Evolutionary conservation across 345 rosid species (phyloP), one percentile per base, ranked within the genome.

Genomic region (Pistacia atlantica): DNA sequence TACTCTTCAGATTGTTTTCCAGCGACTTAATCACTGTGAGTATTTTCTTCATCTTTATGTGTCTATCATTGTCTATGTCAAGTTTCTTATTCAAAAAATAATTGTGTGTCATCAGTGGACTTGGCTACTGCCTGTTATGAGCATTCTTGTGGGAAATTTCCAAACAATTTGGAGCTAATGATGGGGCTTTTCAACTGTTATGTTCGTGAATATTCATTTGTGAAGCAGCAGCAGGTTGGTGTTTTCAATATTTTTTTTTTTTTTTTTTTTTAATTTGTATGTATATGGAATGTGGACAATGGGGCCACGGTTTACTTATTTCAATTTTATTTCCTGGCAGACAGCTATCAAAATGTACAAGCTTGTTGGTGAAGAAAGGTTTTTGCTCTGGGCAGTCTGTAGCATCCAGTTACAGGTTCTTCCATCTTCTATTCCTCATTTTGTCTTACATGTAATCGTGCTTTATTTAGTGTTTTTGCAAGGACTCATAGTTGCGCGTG

Each of bases 161-260:
- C 97, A 4, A 90, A 83, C 82, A 96, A 92, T 81, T 76, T 93
- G 84, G 99, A 93, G 75, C 84, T 92, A 37, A 90, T 96, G 95
- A 93, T 91, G 97, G 99, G 98, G 37, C 97, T 96, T 68, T 96
- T 96, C 83, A 93, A 96, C 85, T 96, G 99, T 79, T 92, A 89
- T 74, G 97, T 96, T 74, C 97, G 94, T 28, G 98, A 92, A 56
- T 93, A 89, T 86, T 93, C 97, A 13, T 96, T 92, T 62, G 99
- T 96, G 74, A 93, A 84, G 89, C 99, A 93, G 84, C 99, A 96
- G 71, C 99, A 92, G 98, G 99, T 96, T 86, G 67, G 89, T 81
- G 22, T 69, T 60, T 63, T 63, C 31, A 0, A 54, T 12, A 52
- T 52, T 14, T 3, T 2, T 31, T 33, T 22, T 17, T 38, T 22